phyloP scores from a whole-genome alignment of 192 early-diverging fungal species.

The Dissophora ornata region DNA sequence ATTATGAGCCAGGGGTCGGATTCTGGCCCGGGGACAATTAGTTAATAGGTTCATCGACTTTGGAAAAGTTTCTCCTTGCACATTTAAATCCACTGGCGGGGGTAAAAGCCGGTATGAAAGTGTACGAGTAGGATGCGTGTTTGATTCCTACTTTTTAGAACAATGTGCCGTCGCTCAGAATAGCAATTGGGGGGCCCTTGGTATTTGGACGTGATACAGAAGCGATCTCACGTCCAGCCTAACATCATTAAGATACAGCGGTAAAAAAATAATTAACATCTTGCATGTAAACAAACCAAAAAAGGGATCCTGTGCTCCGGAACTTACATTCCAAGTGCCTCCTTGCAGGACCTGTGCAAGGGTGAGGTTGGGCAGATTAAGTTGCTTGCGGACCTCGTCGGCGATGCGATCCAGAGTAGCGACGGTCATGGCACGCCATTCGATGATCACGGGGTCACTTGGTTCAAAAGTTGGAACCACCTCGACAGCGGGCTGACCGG shows the following conservation, averaged over 20 bases:
- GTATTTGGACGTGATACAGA: conserved; percentile 79
- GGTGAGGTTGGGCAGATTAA: conserved; percentile 70
- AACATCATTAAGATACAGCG: no score
- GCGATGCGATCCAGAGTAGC: conserved; percentile 81
- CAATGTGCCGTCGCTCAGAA: conserved; percentile 87
- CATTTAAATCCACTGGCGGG: no score
- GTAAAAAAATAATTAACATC: not conserved
- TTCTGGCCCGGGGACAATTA: no score
- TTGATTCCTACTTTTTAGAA: no score
- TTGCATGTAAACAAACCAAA: not conserved
- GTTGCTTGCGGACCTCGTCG: conserved; percentile 65
- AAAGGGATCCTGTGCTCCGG: no score
- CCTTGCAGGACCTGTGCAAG: conserved; percentile 91
- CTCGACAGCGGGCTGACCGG: conserved; percentile 39
- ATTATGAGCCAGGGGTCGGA: no score
- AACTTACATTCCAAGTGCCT: conserved; percentile 92
- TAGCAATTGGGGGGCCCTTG: conserved; percentile 91
- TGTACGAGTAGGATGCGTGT: no score
- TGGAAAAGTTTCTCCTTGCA: no score
- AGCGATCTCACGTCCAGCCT: conserved; percentile 89
- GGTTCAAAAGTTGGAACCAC: conserved; percentile 78
- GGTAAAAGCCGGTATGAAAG: no score
- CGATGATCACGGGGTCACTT: conserved; percentile 85
- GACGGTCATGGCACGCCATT: conserved; percentile 95
- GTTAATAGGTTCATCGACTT: no score